phyloP scores from a whole-genome alignment of 129 eudicot species.

The Chrysanthemum seticuspe region DNA sequence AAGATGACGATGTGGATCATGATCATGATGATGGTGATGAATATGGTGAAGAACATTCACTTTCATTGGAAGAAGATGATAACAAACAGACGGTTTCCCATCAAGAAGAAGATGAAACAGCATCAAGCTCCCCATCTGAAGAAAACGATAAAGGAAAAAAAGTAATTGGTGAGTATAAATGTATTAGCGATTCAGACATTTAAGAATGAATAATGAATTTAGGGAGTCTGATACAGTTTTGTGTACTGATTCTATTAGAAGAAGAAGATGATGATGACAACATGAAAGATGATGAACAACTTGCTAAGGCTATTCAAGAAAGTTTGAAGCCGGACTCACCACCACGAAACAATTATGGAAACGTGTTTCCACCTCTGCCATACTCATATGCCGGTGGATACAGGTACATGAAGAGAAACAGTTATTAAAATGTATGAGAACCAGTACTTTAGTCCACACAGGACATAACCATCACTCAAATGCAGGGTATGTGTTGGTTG shows the following conservation, averaged over 20 bases:
- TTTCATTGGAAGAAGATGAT: conserved; percentile 66
- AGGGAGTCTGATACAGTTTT: conserved; percentile 15
- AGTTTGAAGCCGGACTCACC: conserved; percentile 69
- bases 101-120: conserved; percentile 54
- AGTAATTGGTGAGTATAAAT: conserved; percentile 61
- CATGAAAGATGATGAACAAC: conserved; percentile 80
- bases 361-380: conserved; percentile 51
- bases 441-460: too few species aligned
- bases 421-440: too few species aligned
- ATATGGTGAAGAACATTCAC: conserved; percentile 27
- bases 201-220: neutral
- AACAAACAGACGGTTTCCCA: conserved; percentile 49
- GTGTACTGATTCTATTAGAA: conserved; percentile 34
- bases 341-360: conserved; percentile 50
- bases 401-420: conserved; percentile 40
- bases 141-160: conserved; percentile 65
- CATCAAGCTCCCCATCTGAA: conserved; percentile 33
- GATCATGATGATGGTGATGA: neutral
- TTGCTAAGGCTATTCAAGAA: conserved; percentile 84
- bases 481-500: conserved; percentile 92
- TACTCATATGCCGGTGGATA: conserved; percentile 50
- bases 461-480: too few species aligned
- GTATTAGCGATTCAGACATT: conserved; percentile 6
- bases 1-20: conserved; percentile 8
- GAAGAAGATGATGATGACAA: conserved; percentile 46